phyloP scores from a whole-genome alignment of 139 green algal genomes.

The Volvox africanus region DNA sequence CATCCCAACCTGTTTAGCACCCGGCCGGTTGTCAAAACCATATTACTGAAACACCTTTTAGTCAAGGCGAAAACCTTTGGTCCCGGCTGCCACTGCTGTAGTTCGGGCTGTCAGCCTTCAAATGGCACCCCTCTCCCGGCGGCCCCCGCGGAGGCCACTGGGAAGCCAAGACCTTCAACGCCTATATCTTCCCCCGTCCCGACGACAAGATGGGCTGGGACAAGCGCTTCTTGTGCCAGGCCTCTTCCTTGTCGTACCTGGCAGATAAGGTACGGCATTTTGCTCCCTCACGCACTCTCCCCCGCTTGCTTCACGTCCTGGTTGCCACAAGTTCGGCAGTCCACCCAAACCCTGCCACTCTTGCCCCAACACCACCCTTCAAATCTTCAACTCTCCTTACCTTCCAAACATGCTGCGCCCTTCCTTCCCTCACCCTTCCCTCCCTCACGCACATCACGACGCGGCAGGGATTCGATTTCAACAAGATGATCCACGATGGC shows the following conservation, averaged over 20 bases:
- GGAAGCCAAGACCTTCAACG: slow-evolving; percentile 81
- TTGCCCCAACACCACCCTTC: background rate
- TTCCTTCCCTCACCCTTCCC: background rate
- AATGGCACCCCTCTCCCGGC: slow-evolving; percentile 27
- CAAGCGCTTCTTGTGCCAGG: slow-evolving; percentile 80
- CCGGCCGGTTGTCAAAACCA: too few relatives aligned
- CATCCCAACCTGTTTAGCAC: too few relatives aligned
- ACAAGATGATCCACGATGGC: slow-evolving; percentile 80
- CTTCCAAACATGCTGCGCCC: background rate
- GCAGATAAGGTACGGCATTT: slow-evolving; percentile 16
- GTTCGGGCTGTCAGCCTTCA: slow-evolving; percentile 66
- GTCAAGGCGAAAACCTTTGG: too few relatives aligned
- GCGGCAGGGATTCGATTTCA: slow-evolving; percentile 81
- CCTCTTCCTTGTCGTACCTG: slow-evolving; percentile 77
- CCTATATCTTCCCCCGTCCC: slow-evolving; percentile 77
- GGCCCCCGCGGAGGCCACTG: background rate
- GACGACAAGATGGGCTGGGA: slow-evolving; percentile 56
- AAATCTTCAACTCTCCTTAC: background rate
- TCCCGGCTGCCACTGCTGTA: background rate
- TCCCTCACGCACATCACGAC: background rate
- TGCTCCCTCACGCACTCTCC: background rate
- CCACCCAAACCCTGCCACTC: background rate
- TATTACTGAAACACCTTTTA: too few relatives aligned
- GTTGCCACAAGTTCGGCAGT: background rate
- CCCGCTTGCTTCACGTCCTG: background rate